Percentiles rank a stretch among this genome's conserved stretches.
phyloP scores from a whole-genome alignment of 345 rosid species.

The Excoecaria cochinchinensis region DNA sequence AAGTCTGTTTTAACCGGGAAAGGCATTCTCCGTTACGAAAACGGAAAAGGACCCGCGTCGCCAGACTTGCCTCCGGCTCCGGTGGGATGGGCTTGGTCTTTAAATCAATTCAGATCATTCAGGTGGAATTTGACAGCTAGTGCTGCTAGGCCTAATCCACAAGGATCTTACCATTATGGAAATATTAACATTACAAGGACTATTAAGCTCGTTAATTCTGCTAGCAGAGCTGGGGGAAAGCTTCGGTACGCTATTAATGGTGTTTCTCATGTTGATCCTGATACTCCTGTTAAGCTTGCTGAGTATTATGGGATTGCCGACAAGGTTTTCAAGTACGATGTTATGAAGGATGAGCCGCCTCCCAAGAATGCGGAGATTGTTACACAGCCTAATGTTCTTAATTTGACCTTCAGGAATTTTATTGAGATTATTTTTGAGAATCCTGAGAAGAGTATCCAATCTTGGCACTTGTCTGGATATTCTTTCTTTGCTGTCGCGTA shows the following conservation, averaged over 20 bases:
- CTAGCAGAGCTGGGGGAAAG: slow-evolving; percentile 2
- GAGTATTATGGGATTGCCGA: slow-evolving; percentile 2
- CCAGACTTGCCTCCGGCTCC: background rate
- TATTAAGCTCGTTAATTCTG: background rate
- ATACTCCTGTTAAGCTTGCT: background rate
- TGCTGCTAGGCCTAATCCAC: slow-evolving; percentile 8
- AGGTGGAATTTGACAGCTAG: slow-evolving; percentile 7
- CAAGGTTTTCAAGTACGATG: slow-evolving; percentile 6
- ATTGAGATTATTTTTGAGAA: slow-evolving; percentile 1
- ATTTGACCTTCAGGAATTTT: slow-evolving; percentile 3
- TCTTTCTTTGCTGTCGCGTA: slow-evolving; percentile 7
- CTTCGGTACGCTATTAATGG: slow-evolving; percentile 8
- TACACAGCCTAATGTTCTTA: background rate
- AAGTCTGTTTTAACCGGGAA: background rate
- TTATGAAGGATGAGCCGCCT: background rate
- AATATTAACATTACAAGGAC: background rate
- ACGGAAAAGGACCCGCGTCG: slow-evolving; percentile 3
- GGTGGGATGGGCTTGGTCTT: slow-evolving; percentile 11
- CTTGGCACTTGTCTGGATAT: slow-evolving; percentile 8
- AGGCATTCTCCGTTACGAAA: background rate
- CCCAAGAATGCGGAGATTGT: background rate
- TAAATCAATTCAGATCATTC: slow-evolving; percentile 8
- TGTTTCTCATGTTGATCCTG: background rate
- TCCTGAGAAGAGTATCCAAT: slow-evolving; percentile 7
- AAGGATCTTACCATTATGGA: slow-evolving; percentile 9